Base-by-base conservation (phyloP, 148 eudicot species). In the Persicaria tinctoria region DNA sequence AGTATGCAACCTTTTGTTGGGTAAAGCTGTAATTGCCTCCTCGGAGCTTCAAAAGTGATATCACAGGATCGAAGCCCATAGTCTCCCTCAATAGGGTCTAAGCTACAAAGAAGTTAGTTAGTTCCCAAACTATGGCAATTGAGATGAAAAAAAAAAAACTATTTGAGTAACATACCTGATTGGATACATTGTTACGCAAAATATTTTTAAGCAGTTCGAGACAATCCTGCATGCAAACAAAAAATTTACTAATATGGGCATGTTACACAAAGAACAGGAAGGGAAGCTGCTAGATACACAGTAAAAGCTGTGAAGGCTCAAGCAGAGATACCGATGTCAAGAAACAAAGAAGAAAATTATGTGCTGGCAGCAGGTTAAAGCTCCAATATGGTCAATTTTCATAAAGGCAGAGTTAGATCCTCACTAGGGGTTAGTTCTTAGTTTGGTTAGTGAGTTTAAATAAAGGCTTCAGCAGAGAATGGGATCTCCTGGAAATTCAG, bases 31-130 rank as follows among this genome's bases (percentile, higher is more conserved):
- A 95, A 76, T 85, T 78, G 72, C 83, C 81, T 81, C 97, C 99
- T 72, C 97, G 83, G 50, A 95, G 90, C 90, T 82, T 89, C 80
- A 95, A 80, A 82, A 92, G 88, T 64, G 92, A 89, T 79, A 92
- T 80, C 78, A 95, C 82, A 70, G 91, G 85, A 68, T 95, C 97
- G 79, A 90, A 95, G 73, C 99, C 99, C 70, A 95, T 68, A 18
- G 97, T 92, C 88, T 95, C 99, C 82, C 99, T 90, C 79, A 95
- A 84, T 79, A 90, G 79, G 70, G 95, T 88, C 99, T 95, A 82
- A 72, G 84, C 17, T 50, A 78, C 46, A 50, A 18, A 54, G 27
- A 75, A 49, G 73, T 72, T 54, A 68, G 73, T 81, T 16, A 23
- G 55, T 57, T 5, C 45, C 56, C 64, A 68, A 55, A 70, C 46